phyloP scores from a whole-genome alignment of 1,284 basidiomycete genomes.

The Marasmius tenuissimus region DNA sequence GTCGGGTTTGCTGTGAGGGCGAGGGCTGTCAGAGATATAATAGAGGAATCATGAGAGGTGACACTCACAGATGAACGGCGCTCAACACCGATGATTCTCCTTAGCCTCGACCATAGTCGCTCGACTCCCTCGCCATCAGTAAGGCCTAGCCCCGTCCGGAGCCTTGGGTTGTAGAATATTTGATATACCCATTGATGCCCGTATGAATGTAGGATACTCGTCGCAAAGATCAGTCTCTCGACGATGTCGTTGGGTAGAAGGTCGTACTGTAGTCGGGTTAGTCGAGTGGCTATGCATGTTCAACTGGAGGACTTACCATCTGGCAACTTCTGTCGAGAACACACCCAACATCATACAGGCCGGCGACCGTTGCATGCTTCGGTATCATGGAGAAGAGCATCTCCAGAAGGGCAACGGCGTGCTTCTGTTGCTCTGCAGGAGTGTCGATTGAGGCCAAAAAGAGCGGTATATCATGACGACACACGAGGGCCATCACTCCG shows the following conservation, averaged over 20 bases:
- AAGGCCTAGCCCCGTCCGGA: neutral
- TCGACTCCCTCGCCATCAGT: neutral
- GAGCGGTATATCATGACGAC: conserved; percentile 36
- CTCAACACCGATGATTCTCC: neutral
- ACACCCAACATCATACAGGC: conserved; percentile 43
- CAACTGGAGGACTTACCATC: conserved; percentile 22
- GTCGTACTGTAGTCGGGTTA: neutral
- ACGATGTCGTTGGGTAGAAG: neutral
- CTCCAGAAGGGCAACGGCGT: conserved; percentile 31
- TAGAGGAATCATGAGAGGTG: neutral
- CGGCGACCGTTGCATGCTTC: conserved; percentile 26
- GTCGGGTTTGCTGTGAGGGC: neutral
- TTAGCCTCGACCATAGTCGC: neutral
- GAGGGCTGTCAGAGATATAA: neutral
- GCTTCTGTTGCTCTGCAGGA: conserved; percentile 42
- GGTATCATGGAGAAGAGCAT: conserved; percentile 29
- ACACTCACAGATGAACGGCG: neutral
- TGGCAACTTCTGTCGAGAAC: conserved; percentile 31
- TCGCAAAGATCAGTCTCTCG: conserved; percentile 24
- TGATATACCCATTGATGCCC: conserved; percentile 1
- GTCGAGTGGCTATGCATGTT: neutral
- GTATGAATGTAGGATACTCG: conserved; percentile 31
- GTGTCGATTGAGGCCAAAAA: conserved; percentile 40
- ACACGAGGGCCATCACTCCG: neutral
- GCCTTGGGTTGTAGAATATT: neutral